Percentiles rank a stretch among this genome's conserved stretches.
phyloP scores from a whole-genome alignment of 495 filamentous ascomycete genomes.

The Hypoxylon fuscum region DNA sequence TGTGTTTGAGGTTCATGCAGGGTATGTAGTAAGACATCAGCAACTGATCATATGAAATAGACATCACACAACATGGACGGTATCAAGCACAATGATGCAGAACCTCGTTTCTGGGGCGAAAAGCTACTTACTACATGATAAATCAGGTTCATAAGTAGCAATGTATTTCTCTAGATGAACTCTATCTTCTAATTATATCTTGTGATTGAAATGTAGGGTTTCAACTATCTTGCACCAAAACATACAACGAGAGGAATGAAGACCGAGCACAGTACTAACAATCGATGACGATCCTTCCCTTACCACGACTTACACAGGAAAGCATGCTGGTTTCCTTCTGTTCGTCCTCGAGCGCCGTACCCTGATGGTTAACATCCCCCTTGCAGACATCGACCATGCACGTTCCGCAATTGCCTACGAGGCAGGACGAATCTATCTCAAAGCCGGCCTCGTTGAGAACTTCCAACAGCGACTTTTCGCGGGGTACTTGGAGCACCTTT shows the following conservation, averaged over 20 bases:
- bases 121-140: no score
- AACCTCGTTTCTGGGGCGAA: no score
- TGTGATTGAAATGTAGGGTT: no score
- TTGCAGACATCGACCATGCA: conserved; percentile 53
- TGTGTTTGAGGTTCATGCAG: not conserved
- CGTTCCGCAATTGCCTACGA: conserved; percentile 58
- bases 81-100: no score
- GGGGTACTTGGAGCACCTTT: conserved; percentile 47
- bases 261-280: no score
- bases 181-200: no score
- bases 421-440: conserved; percentile 54
- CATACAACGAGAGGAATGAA: no score
- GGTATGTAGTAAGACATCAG: not conserved
- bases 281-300: conserved; percentile 47
- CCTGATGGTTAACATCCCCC: conserved; percentile 54
- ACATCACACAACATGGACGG: no score
- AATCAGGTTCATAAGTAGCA: no score
- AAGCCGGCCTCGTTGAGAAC: conserved; percentile 53
- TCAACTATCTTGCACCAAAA: no score
- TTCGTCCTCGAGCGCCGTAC: conserved; percentile 49
- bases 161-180: no score
- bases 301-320: conserved; percentile 49
- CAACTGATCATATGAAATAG: no score
- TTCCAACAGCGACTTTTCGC: conserved; percentile 51
- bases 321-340: conserved; percentile 51